Evolutionary conservation across 345 rosid genomes (phyloP).

Genomic region (Gossypium rotundifolium): DNA sequence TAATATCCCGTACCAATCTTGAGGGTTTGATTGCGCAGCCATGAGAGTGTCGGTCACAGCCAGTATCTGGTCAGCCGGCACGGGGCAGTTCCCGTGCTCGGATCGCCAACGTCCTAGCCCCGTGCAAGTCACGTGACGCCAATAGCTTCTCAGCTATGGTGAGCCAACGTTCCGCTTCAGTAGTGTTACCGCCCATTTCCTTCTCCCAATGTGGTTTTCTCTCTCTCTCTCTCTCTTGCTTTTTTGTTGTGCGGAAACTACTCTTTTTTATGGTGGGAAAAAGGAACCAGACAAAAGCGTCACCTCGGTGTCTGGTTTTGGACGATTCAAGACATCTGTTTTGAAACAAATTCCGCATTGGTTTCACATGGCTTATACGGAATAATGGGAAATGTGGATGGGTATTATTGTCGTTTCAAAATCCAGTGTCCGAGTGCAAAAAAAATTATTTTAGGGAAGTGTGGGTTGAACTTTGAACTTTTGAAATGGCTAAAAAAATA

Average conservation of each 20-base stretch:
- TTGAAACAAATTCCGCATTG: neutral
- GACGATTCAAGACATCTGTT: neutral
- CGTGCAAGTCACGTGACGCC: conserved; percentile 66
- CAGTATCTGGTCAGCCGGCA: conserved; percentile 59
- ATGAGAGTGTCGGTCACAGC: conserved; percentile 75
- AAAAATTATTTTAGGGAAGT: too few species aligned
- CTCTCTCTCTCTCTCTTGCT: neutral
- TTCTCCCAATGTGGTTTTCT: neutral
- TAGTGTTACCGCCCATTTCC: conserved; percentile 30
- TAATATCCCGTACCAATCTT: conserved; percentile 76
- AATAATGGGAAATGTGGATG: neutral
- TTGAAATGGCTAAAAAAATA: neutral
- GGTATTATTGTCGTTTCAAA: neutral
- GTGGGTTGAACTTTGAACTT: neutral
- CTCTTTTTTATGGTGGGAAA: neutral
- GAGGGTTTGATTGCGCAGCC: conserved; percentile 45
- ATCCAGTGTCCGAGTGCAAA: too few species aligned
- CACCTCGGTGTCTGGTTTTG: neutral
- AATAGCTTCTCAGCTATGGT: conserved; percentile 78
- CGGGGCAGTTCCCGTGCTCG: conserved; percentile 70
- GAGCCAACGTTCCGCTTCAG: conserved; percentile 81
- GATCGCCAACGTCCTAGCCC: conserved; percentile 72
- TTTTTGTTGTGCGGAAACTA: neutral
- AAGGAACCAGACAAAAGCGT: conserved; percentile 1
- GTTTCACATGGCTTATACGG: neutral